Base-by-base conservation (phyloP, 306 rosid species). In the Inga leiocalycina region DNA sequence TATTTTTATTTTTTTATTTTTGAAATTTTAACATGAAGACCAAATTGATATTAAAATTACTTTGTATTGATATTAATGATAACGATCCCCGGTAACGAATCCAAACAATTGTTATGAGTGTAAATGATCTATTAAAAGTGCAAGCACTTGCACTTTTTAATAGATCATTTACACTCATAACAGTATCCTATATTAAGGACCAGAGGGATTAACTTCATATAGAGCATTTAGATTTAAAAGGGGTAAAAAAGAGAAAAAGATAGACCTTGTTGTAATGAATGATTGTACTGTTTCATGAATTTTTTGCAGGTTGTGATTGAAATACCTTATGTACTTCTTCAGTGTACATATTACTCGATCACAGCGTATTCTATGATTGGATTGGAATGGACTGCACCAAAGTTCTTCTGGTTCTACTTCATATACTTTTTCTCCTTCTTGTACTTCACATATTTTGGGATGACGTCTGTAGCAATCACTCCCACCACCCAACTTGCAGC, bases 391-490 rank as follows among this genome's bases (percentile, higher is more conserved):
- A 85, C 85, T 35, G 92, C 74, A 2, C 81, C 79, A 56, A 97
- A 97, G 74, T 89, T 97, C 89, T 76, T 91, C 37, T 97, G 99
- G 99, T 97, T 97, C 88, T 92, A 88, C 90, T 91, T 91, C 43
- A 66, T 94, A 75, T 89, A 85, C 85, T 97, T 97, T 88, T 92
- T 92, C 87, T 87, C 99, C 51, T 97, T 97, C 88, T 85, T 94
- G 69, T 97, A 97, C 90, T 97, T 94, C 97, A 97, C 99, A 68
- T 97, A 97, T 78, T 97, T 94, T 48, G 99, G 99, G 10, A 92
- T 97, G 99, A 97, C 94, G 99, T 92, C 98, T 0, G 97, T 97
- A 44, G 90, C 99, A 70, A 83, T 97, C 80, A 97, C 99, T 1
- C 99, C 98, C 71, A 97, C 94, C 89, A 97, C 90, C 56, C 97